Conservation (phyloP, 345 rosid genomes). For the Citrus sp. region DNA sequence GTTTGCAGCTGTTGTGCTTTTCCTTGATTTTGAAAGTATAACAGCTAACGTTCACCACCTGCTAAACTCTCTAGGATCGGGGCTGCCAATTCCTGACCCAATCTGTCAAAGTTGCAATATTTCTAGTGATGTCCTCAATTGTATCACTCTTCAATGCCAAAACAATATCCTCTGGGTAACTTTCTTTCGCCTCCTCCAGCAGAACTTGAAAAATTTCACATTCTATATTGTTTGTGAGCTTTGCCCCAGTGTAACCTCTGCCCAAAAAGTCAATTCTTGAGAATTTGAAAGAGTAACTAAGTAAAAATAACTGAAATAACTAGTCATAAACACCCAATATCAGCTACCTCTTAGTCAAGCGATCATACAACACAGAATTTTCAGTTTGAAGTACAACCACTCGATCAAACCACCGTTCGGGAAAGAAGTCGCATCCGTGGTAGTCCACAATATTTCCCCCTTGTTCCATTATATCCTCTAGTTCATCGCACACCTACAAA, state of each 20-base stretch:
- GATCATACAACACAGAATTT: conserved; percentile 67
- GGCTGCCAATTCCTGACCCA: conserved; percentile 65
- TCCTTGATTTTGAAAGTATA: neutral
- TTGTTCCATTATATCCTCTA: conserved; percentile 76
- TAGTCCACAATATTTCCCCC: conserved; percentile 90
- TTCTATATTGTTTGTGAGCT: conserved; percentile 77
- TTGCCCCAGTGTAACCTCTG: conserved; percentile 69
- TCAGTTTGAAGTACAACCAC: conserved; percentile 87
- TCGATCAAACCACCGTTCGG: conserved; percentile 79
- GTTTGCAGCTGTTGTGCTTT: neutral
- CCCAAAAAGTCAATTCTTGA: neutral
- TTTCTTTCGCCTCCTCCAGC: conserved; percentile 82
- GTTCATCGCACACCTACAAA: conserved; percentile 81
- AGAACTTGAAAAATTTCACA: conserved; percentile 77
- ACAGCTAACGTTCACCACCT: neutral
- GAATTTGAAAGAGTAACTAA: neutral
- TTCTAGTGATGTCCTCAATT: conserved; percentile 58
- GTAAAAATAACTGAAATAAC: neutral
- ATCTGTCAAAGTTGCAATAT: conserved; percentile 51
- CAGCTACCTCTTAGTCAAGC: conserved; percentile 67
- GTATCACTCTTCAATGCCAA: conserved; percentile 56
- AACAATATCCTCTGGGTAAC: conserved; percentile 64
- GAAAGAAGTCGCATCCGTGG: conserved; percentile 93
- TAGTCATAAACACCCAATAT: neutral
- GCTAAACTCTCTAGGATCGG: neutral